Evolutionary conservation across 2,329 filamentous ascomycete genomes (phyloP), one percentile per base, ranked within the genome.

Genomic region (Fusarium proliferatum): DNA sequence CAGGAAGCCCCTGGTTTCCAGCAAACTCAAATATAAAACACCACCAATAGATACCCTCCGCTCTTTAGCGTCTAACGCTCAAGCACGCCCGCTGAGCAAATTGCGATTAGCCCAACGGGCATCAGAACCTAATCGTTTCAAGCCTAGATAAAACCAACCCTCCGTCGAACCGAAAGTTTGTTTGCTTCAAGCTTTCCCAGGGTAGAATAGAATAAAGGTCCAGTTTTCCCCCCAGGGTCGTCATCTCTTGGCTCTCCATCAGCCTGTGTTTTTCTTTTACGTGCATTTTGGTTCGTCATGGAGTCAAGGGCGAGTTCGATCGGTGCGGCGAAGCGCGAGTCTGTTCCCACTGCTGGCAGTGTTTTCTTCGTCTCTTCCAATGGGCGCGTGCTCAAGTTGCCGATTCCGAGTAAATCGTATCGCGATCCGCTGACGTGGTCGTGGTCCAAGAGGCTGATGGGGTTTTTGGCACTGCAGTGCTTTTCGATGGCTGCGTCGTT

Each of bases 281-380:
- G 17, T 30, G 46, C 12, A 16, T 33, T 28, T 33, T 7, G 17
- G 11, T 28, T n/a, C n/a, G 6, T 38, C 26, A 72, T 73, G 71
- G 30, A 21, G 13, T 74, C 62, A n/a, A 15, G 19, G 16, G 7
- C 45, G 12, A 46, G 38, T 38, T 49, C 59, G 10, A 41, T 46
- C 4, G n/a, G 12, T 23, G 9, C 39, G 3, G 15, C 42, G 1
- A 61, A 39, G 11, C 64, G 72, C 30, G 72, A 69, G 10, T 72
- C 72, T 26, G n/a, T 67, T 9, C 72, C 69, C 63, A 66, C 71
- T 74, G 67, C 74, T 36, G 74, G 73, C 74, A 76, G 74, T 66
- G 74, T 76, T 39, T 76, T 76, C 62, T 76, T 76, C 48, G 58
- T 76, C 26, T 67, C 73, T 26, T 69, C 71, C 8, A 56, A 66